Evolutionary conservation across 352 stramenopile genomes (phyloP), one percentile per base, ranked within the genome.

Genomic region (Pythium phragmiticola): DNA sequence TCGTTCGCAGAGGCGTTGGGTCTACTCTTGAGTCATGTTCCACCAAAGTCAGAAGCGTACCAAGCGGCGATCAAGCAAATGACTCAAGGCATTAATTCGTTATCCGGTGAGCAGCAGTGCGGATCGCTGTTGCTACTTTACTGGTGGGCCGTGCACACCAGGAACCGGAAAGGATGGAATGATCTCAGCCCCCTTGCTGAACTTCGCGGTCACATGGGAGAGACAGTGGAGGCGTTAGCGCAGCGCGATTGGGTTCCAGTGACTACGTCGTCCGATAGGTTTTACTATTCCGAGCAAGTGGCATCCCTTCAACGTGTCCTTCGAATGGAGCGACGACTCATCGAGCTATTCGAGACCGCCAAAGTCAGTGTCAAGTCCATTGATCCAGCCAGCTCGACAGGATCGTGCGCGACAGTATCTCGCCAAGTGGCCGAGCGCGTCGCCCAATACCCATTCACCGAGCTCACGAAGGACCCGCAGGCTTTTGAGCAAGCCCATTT

Each of bases 401-500:
- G 51, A 11, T 73, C 76, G 47, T 76, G 68, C 16, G 73, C 78
- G 28, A 59, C 17, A 2, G 8, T 78, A 21, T 92, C 85, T 19
- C 78, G 80, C 28, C 57, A 77, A n/a, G 81, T 91, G n/a, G 83
- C 85, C 12, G 83, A 92, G 43, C 51, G 78, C 6, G 68, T 84
- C 17, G 73, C 73, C 11, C 64, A 70, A 26, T 82, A 89, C 34
- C 80, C 85, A 7, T 91, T 82, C 45, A 68, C 77, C 0, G 50
- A 63, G 7, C 63, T 94, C 3, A 51, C 69, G n/a, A 42, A 3
- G 0, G 14, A 75, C 16, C 63, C 74, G 2, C 42, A 70, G 26
- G 73, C 68, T 41, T 94, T 82, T 57, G 81, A 94, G 63, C 56
- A 75, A 42, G 80, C 84, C 14, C 87, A 95, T 61, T 92, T 92